A percentile compares a stretch with the other conserved stretches of the same genome.
Evolutionary conservation across 805 yeast species (phyloP).

Genomic region (Yarrowia sp.): DNA sequence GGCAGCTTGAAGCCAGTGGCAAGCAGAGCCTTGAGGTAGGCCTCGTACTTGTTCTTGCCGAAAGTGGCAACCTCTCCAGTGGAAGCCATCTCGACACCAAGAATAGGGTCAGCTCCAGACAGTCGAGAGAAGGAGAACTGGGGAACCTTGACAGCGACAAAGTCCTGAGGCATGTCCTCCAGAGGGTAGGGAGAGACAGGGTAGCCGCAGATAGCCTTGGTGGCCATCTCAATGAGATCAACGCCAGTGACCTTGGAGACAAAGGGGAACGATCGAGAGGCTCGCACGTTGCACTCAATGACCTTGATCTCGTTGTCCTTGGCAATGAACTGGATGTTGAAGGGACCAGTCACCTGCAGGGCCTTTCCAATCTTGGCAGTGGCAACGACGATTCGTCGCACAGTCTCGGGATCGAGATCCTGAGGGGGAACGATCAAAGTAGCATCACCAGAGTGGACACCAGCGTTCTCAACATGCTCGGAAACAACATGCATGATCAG

Average conservation of each 20-base stretch:
- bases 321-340: slow-evolving; percentile 94
- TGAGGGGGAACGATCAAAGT: slow-evolving; percentile 96
- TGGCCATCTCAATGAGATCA: slow-evolving; percentile 94
- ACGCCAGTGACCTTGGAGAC: slow-evolving; percentile 96
- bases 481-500: slow-evolving; percentile 96
- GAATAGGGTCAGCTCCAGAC: slow-evolving; percentile 96
- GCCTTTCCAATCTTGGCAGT: slow-evolving; percentile 96
- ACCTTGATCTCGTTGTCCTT: slow-evolving; percentile 95
- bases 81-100: slow-evolving; percentile 99
- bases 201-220: slow-evolving; percentile 87
- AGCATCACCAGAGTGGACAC: slow-evolving; percentile 99
- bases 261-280: slow-evolving; percentile 99
- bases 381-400: slow-evolving; percentile 85
- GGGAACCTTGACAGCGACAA: slow-evolving; percentile 95
- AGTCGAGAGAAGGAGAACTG: slow-evolving; percentile 96
- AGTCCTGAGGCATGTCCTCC: slow-evolving; percentile 83
- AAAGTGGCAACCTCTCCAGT: slow-evolving; percentile 98
- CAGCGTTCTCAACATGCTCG: slow-evolving; percentile 98
- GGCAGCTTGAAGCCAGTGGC: slow-evolving; percentile 96
- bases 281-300: slow-evolving; percentile 97
- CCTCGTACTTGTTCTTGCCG: slow-evolving; percentile 95
- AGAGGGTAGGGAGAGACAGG: slow-evolving; percentile 90
- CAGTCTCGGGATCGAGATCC: slow-evolving; percentile 88
- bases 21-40: slow-evolving; percentile 88
- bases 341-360: slow-evolving; percentile 94